A percentile compares a stretch with the other conserved stretches of the same genome.
Evolutionary conservation across 202 grass and related monocot species (phyloP).

Genomic region (Zizania palustris): DNA sequence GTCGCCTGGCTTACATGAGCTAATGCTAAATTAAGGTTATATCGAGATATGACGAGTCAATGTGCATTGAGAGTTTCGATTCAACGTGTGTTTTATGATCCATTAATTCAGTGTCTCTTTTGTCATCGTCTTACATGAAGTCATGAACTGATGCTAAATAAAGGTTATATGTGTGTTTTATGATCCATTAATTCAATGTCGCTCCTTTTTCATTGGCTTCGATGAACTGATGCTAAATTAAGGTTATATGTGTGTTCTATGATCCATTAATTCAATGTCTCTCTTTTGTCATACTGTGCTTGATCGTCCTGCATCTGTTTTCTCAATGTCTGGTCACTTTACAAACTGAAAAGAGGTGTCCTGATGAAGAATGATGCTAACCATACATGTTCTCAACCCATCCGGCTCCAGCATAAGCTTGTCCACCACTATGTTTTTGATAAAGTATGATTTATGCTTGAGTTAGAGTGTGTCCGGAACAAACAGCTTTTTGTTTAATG

Average conservation of each 20-base stretch:
- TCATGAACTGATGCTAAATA: background rate
- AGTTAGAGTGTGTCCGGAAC: background rate
- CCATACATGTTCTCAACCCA: background rate
- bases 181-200: background rate
- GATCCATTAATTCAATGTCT: background rate
- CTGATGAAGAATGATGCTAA: background rate
- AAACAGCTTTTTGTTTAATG: background rate
- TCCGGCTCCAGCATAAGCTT: background rate
- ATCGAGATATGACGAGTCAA: background rate
- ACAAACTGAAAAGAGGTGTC: background rate
- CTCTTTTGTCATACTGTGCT: background rate
- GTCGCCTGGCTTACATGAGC: slow-evolving; percentile 2
- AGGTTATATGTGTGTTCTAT: background rate
- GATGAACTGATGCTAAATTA: background rate
- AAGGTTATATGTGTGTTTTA: background rate
- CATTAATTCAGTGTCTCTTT: background rate
- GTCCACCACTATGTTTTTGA: background rate
- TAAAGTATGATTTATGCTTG: background rate
- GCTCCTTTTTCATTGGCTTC: no score
- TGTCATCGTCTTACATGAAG: background rate
- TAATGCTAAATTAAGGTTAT: background rate
- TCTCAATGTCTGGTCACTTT: background rate
- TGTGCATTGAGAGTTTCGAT: no score
- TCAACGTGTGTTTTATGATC: background rate
- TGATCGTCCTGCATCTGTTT: slow-evolving; percentile 2